phyloP scores from a whole-genome alignment of 2,329 filamentous ascomycete genomes.

The Hyphodiscus sp. region DNA sequence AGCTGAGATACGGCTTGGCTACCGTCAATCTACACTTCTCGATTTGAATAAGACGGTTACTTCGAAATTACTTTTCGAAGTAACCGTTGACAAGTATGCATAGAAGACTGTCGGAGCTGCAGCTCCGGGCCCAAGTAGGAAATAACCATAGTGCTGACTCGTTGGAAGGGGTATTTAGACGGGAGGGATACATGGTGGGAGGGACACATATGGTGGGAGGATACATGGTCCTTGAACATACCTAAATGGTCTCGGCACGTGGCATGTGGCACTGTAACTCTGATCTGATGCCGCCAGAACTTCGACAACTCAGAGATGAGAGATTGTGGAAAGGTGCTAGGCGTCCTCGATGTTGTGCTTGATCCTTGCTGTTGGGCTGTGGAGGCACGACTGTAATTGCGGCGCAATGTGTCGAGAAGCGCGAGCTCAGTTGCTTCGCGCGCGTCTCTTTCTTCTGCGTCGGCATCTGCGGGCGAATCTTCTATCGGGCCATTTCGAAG shows the following conservation, averaged over 20 bases:
- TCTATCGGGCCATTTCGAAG: slow-evolving; percentile 1
- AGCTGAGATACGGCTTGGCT: slow-evolving; percentile 8
- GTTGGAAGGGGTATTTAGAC: slow-evolving; percentile 12
- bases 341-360: slow-evolving; percentile 11
- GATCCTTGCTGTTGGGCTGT: slow-evolving; percentile 7
- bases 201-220: no score
- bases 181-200: slow-evolving; percentile 1
- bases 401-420: slow-evolving; percentile 8
- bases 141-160: slow-evolving; percentile 1
- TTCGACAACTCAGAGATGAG: slow-evolving; percentile 22
- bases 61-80: background rate
- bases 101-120: slow-evolving; percentile 6
- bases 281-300: slow-evolving; percentile 45
- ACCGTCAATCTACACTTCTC: background rate
- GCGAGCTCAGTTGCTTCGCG: slow-evolving; percentile 25
- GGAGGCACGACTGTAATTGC: slow-evolving; percentile 22
- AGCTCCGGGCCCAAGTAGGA: slow-evolving; percentile 7
- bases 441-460: slow-evolving; percentile 14
- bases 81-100: slow-evolving; percentile 4
- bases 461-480: background rate
- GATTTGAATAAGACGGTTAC: background rate
- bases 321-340: slow-evolving; percentile 14
- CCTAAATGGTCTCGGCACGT: slow-evolving; percentile 50
- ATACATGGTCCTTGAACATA: slow-evolving; percentile 28
- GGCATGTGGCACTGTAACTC: slow-evolving; percentile 42